These are phyloP conservation scores for Herpetomonas samuelpessoai DNA, from an alignment of 208 protist species.

Conservation along the genomic window DNA sequence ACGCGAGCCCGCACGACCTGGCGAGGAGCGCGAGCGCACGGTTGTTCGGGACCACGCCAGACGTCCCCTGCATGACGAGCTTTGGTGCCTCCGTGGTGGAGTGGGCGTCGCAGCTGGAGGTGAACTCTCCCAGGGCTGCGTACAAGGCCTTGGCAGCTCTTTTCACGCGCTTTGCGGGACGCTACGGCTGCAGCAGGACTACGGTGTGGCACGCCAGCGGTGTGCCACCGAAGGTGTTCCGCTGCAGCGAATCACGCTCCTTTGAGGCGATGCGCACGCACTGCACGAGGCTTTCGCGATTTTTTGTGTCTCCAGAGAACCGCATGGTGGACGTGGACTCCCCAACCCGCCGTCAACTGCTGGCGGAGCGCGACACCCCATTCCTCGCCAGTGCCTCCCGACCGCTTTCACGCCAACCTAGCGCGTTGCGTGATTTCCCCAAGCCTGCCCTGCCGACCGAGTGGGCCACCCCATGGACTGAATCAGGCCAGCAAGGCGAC, in stretches of 20 bases:
- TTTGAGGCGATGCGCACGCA: neutral
- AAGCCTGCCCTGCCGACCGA: neutral
- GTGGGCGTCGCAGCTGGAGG: constrained; percentile 51
- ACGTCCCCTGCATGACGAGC: constrained; percentile 39
- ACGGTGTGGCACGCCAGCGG: constrained; percentile 21
- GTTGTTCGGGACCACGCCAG: constrained; percentile 45
- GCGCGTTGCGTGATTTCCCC: neutral
- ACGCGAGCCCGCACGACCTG: constrained; percentile 30
- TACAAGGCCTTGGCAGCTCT: constrained; percentile 36
- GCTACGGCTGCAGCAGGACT: constrained; percentile 29
- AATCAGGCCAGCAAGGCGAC: neutral
- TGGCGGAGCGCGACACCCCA: neutral
- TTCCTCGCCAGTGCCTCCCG: neutral
- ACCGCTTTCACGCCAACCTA: neutral
- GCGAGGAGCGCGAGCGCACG: constrained; percentile 32
- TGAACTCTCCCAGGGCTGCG: constrained; percentile 37
- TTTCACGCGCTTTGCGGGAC: constrained; percentile 39
- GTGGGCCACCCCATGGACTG: neutral
- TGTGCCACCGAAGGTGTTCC: constrained; percentile 21
- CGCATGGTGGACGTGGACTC: neutral
- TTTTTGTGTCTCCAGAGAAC: constrained; percentile 26
- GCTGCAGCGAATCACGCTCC: constrained; percentile 2
- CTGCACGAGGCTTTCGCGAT: constrained; percentile 26
- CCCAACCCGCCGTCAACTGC: neutral
- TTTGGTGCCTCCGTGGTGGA: constrained; percentile 30